These are phyloP conservation scores for Penicillium verhagenii DNA, from an alignment of 495 filamentous ascomycete species.

Conservation along the genomic window DNA sequence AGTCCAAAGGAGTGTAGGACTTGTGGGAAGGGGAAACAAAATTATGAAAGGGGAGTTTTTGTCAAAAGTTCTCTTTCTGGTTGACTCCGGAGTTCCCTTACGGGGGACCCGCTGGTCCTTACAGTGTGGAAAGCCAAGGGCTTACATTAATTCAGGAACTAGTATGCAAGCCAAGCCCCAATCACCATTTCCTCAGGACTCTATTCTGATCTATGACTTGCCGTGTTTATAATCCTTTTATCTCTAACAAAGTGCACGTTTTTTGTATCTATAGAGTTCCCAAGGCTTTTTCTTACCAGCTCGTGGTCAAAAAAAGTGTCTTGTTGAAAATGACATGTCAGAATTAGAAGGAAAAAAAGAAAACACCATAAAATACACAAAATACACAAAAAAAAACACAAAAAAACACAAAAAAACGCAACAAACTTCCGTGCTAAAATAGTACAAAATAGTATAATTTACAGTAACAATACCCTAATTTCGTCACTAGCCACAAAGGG, in stretches of 20 bases:
- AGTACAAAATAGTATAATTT: neutral
- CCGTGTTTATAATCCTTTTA: too few species aligned
- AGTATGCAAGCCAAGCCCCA: neutral
- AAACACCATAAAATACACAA: neutral
- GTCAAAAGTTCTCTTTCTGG: neutral
- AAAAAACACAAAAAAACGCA: too few species aligned
- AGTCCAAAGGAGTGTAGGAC: conserved; percentile 33
- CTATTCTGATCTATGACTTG: neutral
- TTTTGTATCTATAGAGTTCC: too few species aligned
- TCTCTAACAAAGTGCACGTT: too few species aligned
- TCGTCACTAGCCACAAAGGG: conserved; percentile 17
- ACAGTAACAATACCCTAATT: neutral
- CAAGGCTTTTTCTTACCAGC: neutral
- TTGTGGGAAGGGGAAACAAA: neutral
- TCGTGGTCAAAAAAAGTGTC: conserved; percentile 8
- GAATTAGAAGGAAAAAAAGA: conserved; percentile 2
- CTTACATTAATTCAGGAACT: neutral
- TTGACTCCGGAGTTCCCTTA: conserved; percentile 20
- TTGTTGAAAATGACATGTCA: conserved; percentile 7
- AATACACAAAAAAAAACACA: too few species aligned
- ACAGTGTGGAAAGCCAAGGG: neutral
- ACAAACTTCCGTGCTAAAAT: neutral
- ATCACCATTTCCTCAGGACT: neutral
- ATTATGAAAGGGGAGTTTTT: conserved; percentile 19
- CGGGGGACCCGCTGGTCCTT: conserved; percentile 11